Evolutionary conservation across 192 early-diverging fungal genomes (phyloP).

Genomic region (Podila minutissima): DNA sequence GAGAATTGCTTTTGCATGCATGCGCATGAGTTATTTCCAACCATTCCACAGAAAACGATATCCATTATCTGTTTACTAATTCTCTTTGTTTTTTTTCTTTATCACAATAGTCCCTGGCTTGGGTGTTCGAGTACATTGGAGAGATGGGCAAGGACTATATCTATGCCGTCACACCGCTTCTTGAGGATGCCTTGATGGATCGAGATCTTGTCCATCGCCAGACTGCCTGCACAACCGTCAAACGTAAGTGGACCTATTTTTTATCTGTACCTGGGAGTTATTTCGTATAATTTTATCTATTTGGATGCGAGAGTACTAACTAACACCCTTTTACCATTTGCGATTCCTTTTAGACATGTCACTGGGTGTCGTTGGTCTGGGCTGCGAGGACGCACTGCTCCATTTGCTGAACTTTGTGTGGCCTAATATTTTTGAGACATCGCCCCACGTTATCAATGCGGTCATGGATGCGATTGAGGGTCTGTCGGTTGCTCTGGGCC

Average conservation of each 20-base stretch:
- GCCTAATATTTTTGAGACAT: slow-evolving; percentile 99
- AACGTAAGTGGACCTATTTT: slow-evolving; percentile 57
- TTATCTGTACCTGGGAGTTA: not conserved
- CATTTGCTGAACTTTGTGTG: slow-evolving; percentile 97
- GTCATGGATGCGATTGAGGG: slow-evolving; percentile 98
- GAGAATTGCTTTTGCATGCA: not conserved
- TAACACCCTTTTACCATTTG: not conserved
- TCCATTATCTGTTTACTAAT: not conserved
- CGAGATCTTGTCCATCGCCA: slow-evolving; percentile 98
- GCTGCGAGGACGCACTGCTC: slow-evolving; percentile 92
- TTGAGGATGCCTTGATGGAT: slow-evolving; percentile 98
- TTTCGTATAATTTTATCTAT: not conserved
- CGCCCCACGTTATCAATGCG: slow-evolving; percentile 97
- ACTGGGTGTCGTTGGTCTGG: slow-evolving; percentile 90
- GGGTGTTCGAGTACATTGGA: slow-evolving; percentile 99
- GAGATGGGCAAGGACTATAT: slow-evolving; percentile 99
- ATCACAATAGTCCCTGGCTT: slow-evolving; percentile 72
- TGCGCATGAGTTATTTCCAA: no score
- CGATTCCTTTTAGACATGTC: slow-evolving; percentile 71
- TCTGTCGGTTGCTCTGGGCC: slow-evolving; percentile 89
- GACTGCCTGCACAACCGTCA: slow-evolving; percentile 95
- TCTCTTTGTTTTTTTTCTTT: not conserved
- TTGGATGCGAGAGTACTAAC: not conserved
- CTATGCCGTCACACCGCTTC: slow-evolving; percentile 92
- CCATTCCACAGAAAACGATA: no score